phyloP scores from a whole-genome alignment of 139 green algal species.

The Chlamydomonas sp. region DNA sequence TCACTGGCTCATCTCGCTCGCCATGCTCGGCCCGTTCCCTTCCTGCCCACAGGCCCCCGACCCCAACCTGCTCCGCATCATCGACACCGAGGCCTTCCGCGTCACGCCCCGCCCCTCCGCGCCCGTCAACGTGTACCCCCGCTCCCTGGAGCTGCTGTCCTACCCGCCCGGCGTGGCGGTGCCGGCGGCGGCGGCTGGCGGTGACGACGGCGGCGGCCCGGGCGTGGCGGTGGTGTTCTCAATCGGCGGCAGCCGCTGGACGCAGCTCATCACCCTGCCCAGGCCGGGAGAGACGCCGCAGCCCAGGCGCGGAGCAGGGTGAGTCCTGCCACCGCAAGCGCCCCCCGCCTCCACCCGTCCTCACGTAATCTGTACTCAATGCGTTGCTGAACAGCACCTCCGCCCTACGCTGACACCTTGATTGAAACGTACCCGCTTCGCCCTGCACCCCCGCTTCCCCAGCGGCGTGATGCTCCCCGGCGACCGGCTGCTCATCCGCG shows the following conservation, averaged over 20 bases:
- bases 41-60: not conserved
- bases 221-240: slow-evolving; percentile 24
- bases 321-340: not conserved
- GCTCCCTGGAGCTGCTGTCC: slow-evolving; percentile 73
- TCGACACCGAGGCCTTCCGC: slow-evolving; percentile 61
- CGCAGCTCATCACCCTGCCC: slow-evolving; percentile 35
- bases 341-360: too few species aligned
- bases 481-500: slow-evolving; percentile 26
- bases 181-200: not conserved
- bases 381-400: too few species aligned
- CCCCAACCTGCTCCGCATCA: slow-evolving; percentile 30
- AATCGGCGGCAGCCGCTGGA: slow-evolving; percentile 53
- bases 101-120: slow-evolving; percentile 1
- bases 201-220: not conserved
- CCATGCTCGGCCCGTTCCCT: not conserved
- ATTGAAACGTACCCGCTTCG: not conserved
- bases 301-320: not conserved
- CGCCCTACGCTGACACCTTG: too few species aligned
- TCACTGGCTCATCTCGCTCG: too few species aligned
- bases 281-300: slow-evolving; percentile 20
- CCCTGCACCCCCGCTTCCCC: not conserved
- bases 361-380: too few species aligned
- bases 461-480: not conserved
- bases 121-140: slow-evolving; percentile 49
- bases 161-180: slow-evolving; percentile 51